phyloP scores from a whole-genome alignment of 2,329 filamentous ascomycete genomes.

The Berkeleyomyces rouxiae region DNA sequence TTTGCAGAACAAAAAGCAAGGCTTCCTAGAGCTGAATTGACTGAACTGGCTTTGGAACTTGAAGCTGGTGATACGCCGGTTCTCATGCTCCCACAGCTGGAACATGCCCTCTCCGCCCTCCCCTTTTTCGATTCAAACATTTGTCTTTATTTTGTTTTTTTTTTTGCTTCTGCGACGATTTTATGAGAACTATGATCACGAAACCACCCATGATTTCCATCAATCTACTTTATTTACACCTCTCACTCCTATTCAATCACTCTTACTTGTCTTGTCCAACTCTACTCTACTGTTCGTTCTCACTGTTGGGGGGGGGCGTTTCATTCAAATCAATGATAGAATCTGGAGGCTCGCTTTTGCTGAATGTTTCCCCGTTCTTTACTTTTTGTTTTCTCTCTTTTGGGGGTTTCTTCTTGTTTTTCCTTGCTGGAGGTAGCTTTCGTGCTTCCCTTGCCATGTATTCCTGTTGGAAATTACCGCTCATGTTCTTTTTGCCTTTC shows the following conservation, averaged over 20 bases:
- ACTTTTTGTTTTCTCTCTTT: background rate
- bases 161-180: conserved; percentile 4
- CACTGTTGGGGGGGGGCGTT: background rate
- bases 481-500: background rate
- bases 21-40: too few relatives aligned
- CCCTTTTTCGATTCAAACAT: background rate
- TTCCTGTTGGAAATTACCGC: too few relatives aligned
- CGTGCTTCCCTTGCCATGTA: too few relatives aligned
- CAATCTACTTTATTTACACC: background rate
- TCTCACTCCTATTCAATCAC: background rate
- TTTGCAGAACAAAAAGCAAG: background rate
- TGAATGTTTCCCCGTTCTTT: background rate
- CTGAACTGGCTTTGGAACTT: too few relatives aligned
- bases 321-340: background rate
- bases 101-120: background rate
- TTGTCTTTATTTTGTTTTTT: background rate
- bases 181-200: conserved; percentile 9
- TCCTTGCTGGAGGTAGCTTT: background rate
- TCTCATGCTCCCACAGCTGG: too few relatives aligned
- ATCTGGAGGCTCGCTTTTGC: background rate
- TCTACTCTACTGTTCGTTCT: too few relatives aligned
- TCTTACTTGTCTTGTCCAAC: too few relatives aligned
- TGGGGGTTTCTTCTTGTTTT: background rate
- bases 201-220: background rate
- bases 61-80: too few relatives aligned